phyloP scores from a whole-genome alignment of 2,329 filamentous ascomycete species.

The Rutstroemia sydowiana region DNA sequence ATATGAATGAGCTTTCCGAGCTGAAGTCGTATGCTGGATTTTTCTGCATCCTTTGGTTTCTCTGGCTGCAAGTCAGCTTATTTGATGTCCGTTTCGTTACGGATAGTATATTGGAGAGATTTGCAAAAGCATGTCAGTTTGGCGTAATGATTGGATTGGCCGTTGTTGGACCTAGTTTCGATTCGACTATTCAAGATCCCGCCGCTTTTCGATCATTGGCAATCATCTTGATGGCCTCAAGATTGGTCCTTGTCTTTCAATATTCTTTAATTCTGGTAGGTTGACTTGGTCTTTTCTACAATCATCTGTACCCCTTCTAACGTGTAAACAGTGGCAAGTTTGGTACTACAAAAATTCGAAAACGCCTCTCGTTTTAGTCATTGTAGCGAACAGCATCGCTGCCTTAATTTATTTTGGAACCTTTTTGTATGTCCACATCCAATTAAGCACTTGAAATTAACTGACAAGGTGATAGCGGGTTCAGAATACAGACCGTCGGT shows the following conservation, averaged over 20 bases:
- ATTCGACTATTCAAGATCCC: not conserved
- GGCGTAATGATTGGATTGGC: slow-evolving; percentile 39
- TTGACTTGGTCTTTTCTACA: not conserved
- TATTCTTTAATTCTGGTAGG: slow-evolving; percentile 24
- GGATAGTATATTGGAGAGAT: slow-evolving; percentile 47
- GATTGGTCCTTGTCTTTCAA: slow-evolving; percentile 32
- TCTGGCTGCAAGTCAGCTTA: slow-evolving; percentile 51
- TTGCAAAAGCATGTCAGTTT: slow-evolving; percentile 46
- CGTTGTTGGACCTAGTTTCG: slow-evolving; percentile 1
- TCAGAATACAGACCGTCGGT: not conserved
- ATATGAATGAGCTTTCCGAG: slow-evolving; percentile 41
- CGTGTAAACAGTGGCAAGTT: slow-evolving; percentile 14
- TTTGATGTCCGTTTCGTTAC: slow-evolving; percentile 51
- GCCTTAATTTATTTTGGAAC: slow-evolving; percentile 15
- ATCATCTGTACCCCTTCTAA: not conserved
- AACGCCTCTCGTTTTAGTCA: slow-evolving; percentile 14
- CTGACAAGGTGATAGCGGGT: no score
- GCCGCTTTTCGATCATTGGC: slow-evolving; percentile 13
- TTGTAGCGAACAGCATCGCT: slow-evolving; percentile 13
- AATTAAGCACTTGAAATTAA: no score
- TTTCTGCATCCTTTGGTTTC: slow-evolving; percentile 46
- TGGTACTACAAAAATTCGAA: slow-evolving; percentile 19
- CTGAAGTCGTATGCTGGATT: slow-evolving; percentile 46
- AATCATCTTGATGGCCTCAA: slow-evolving; percentile 32
- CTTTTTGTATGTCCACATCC: no score